Base-by-base conservation (phyloP, 1,284 basidiomycete species). In the Malassezia equina region DNA sequence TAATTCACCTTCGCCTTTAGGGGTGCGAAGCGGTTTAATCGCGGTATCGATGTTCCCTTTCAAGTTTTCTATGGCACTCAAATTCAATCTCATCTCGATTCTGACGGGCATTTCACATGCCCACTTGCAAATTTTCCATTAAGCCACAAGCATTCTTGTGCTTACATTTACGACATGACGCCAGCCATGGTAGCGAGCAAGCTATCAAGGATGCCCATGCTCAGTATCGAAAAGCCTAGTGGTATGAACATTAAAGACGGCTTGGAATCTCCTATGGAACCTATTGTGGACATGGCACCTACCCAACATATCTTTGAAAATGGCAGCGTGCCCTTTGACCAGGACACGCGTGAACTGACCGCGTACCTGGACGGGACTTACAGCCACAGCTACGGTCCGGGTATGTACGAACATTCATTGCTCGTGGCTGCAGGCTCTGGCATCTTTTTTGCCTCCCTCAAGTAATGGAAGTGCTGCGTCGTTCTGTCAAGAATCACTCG, bases 391-490 rank as follows among this genome's bases (percentile, higher is more conserved):
- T 60, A 58, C 3, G 47, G 55, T 17, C 32, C 62, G 8, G 43
- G 61, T 9, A 27, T 45, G 32, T 63, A 62, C 32, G 34, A 57
- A 12, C 23, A 47, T 8, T 58, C 52, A n/a, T n/a, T 65, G 25
- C 44, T 67, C 23, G 29, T 69, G 5, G 64, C 61, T 8, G 66
- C 62, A 12, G 65, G 66, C n/a, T 55, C 59, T 9, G 68, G 68
- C 15, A 62, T 66, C 51, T 58, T 65, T 60, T 66, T 19, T 28
- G 40, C 11, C 28, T 48, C 23, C 46, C 52, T 23, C 19, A 48
- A 4, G 21, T 47, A 3, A 12, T 17, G 7, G 34, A 48, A 13
- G 7, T 54, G 12, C 12, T 54, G 25, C 52, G 46, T 3, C 39
- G 46, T 7, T n/a, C 17, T 15, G 15, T 17, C 0, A 12, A 29